Conservation (phyloP, 768 basidiomycete species). For the Gymnopilus junonius region DNA sequence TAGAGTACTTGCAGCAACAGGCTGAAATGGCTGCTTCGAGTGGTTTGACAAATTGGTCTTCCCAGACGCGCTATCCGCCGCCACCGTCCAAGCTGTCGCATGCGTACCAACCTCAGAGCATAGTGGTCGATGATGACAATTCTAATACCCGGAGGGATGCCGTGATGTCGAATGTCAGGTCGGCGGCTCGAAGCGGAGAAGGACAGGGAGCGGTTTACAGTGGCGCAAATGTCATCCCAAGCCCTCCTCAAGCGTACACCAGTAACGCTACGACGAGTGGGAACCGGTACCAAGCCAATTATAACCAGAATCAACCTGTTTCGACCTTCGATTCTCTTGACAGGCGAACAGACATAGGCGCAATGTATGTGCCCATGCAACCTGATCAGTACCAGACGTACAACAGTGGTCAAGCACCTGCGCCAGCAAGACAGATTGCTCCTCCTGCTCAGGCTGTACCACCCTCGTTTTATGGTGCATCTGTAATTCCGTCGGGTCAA, state of each 20-base stretch:
- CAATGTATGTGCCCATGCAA: conserved; percentile 82
- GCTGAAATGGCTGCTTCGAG: conserved; percentile 78
- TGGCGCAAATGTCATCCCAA: conserved; percentile 59
- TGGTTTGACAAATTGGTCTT: conserved; percentile 61
- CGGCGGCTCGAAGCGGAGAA: conserved; percentile 58
- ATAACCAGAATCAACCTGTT: conserved; percentile 45
- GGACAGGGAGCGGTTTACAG: conserved; percentile 47
- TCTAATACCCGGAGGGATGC: conserved; percentile 60
- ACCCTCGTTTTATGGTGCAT: conserved; percentile 73
- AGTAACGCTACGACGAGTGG: conserved; percentile 54
- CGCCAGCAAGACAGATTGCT: conserved; percentile 48
- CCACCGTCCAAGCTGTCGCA: conserved; percentile 69
- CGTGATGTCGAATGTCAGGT: conserved; percentile 81
- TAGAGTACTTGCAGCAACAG: conserved; percentile 93
- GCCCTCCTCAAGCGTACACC: conserved; percentile 77
- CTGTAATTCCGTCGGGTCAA: conserved; percentile 56
- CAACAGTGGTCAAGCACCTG: conserved; percentile 35
- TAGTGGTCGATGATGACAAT: conserved; percentile 63
- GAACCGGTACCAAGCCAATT: conserved; percentile 65
- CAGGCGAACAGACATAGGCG: conserved; percentile 65
- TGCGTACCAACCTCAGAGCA: conserved; percentile 67
- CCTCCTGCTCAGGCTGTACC: conserved; percentile 56
- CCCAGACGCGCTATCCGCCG: conserved; percentile 56
- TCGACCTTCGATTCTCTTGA: conserved; percentile 65
- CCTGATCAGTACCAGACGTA: conserved; percentile 78